Evolutionary conservation across 768 basidiomycete species (phyloP).

Genomic region (Hygrocybe punicea): DNA sequence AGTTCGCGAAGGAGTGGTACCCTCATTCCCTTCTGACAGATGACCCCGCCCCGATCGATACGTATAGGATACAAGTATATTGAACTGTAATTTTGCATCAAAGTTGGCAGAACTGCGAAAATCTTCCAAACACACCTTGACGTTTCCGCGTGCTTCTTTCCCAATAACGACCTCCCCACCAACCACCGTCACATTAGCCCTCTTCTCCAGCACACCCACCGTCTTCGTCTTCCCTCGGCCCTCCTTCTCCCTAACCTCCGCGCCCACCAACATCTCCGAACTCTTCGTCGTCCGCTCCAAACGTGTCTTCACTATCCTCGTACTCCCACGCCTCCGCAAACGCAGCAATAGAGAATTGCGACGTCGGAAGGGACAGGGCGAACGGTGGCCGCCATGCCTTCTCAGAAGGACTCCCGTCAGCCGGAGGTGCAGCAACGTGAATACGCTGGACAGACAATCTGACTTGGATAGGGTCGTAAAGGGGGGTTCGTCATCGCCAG

Average conservation of each 20-base stretch:
- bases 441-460: slow-evolving; percentile 76
- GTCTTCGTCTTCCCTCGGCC: slow-evolving; percentile 50
- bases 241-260: slow-evolving; percentile 44
- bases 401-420: slow-evolving; percentile 43
- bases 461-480: slow-evolving; percentile 94
- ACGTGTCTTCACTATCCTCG: slow-evolving; percentile 93
- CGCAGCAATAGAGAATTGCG: slow-evolving; percentile 78
- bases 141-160: slow-evolving; percentile 69
- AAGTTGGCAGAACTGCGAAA: neutral
- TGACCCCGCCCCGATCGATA: slow-evolving; percentile 86
- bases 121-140: slow-evolving; percentile 57
- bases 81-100: slow-evolving; percentile 63
- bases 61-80: slow-evolving; percentile 90
- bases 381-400: slow-evolving; percentile 70
- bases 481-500: slow-evolving; percentile 89
- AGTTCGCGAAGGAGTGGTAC: slow-evolving; percentile 38
- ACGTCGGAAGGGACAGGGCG: slow-evolving; percentile 73
- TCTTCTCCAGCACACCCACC: slow-evolving; percentile 81
- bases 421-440: slow-evolving; percentile 47
- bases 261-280: slow-evolving; percentile 38
- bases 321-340: slow-evolving; percentile 98
- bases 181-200: slow-evolving; percentile 85
- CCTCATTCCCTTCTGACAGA: slow-evolving; percentile 57
- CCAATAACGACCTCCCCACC: slow-evolving; percentile 86
- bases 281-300: slow-evolving; percentile 64